Percentiles rank a stretch among this genome's conserved stretches.
phyloP scores from a whole-genome alignment of 2,329 filamentous ascomycete genomes.

The Colletotrichum echinochloae region DNA sequence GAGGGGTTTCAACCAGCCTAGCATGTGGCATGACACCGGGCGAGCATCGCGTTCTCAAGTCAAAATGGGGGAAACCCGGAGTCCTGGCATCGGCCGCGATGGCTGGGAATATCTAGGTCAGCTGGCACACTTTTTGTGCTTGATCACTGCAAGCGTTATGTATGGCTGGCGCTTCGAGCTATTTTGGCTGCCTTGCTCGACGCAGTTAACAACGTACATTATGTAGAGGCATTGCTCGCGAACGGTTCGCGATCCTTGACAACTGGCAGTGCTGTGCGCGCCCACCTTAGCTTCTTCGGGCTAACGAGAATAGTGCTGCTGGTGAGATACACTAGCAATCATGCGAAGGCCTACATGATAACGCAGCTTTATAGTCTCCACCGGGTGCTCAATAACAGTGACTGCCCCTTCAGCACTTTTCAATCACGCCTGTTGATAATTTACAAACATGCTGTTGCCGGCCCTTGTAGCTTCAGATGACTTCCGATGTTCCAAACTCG shows the following conservation, averaged over 20 bases:
- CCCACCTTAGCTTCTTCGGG: background rate
- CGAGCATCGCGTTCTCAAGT: background rate
- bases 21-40: background rate
- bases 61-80: background rate
- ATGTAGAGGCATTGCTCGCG: background rate
- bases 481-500: slow-evolving; percentile 31
- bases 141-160: background rate
- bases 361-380: background rate
- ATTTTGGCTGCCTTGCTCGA: background rate
- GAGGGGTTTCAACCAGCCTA: background rate
- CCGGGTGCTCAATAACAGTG: slow-evolving; percentile 12
- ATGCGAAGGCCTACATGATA: slow-evolving; percentile 17
- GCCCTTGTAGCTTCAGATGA: slow-evolving; percentile 6
- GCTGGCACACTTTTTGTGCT: background rate
- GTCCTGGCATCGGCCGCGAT: background rate
- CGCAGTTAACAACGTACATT: background rate
- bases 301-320: slow-evolving; percentile 14
- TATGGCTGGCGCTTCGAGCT: background rate
- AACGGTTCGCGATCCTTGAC: slow-evolving; percentile 9
- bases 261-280: slow-evolving; percentile 35
- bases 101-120: background rate
- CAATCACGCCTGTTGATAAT: background rate
- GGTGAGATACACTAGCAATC: slow-evolving; percentile 21
- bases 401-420: background rate
- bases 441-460: background rate